A percentile compares a stretch with the other conserved stretches of the same genome.
Conservation (phyloP, 495 filamentous ascomycete species). For the Hypoxylon rickii region DNA sequence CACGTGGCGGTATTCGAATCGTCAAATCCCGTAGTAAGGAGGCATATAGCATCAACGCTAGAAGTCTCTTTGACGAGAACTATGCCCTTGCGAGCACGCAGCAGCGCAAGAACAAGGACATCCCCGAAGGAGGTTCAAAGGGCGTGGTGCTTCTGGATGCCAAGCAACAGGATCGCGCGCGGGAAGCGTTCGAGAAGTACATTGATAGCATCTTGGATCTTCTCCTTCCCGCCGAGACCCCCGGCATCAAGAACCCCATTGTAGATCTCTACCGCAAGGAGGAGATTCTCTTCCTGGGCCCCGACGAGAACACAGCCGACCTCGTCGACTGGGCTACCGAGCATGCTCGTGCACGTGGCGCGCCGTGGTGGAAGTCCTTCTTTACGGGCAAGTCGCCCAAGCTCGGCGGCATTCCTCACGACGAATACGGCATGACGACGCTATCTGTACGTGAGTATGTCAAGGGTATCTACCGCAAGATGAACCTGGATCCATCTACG, state of each 20-base stretch:
- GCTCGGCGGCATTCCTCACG: constrained; percentile 94
- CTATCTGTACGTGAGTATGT: constrained; percentile 95
- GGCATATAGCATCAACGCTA: constrained; percentile 93
- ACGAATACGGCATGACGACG: constrained; percentile 96
- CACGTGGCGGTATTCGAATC: constrained; percentile 95
- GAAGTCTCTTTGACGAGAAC: constrained; percentile 96
- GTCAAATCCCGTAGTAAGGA: constrained; percentile 96
- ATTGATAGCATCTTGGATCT: constrained; percentile 98
- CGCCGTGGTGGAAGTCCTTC: constrained; percentile 99
- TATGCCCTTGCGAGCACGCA: constrained; percentile 98
- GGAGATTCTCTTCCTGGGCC: constrained; percentile 97
- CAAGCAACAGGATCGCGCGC: constrained; percentile 87
- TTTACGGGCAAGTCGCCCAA: constrained; percentile 98
- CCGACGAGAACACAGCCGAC: constrained; percentile 97
- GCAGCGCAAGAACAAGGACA: constrained; percentile 99
- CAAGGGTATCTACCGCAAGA: constrained; percentile 94
- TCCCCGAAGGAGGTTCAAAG: constrained; percentile 98
- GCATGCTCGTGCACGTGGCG: constrained; percentile 84
- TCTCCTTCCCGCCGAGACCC: constrained; percentile 83
- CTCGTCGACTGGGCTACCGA: constrained; percentile 97
- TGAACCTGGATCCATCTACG: constrained; percentile 79
- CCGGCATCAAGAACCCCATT: constrained; percentile 98
- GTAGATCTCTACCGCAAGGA: constrained; percentile 92
- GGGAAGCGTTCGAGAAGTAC: constrained; percentile 97
- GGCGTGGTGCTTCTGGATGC: constrained; percentile 95